Evolutionary conservation across 257 asterid genomes (phyloP), one percentile per base, ranked within the genome.

Genomic region (Petrea volubilis): DNA sequence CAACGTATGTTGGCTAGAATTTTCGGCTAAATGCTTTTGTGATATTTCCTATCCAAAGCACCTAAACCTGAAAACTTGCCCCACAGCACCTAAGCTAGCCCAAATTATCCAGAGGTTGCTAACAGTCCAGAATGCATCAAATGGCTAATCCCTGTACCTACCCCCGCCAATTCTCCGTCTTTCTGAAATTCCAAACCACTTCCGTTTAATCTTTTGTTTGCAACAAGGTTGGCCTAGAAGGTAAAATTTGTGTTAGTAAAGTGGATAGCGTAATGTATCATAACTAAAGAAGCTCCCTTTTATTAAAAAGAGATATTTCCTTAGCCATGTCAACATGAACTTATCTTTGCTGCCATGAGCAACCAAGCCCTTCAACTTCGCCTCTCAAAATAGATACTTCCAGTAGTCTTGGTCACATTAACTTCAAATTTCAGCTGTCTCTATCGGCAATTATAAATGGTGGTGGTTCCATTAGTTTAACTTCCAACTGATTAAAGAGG

Each of bases 51-150:
- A 47, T 17, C 24, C 55, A n/a, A 47, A 47, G 55, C 10, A n/a
- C n/a, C n/a, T 44, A 47, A 17, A 47, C 55, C 17, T 47, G 55
- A 17, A 18, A 17, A 47, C 24, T 2, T n/a, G 7, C 55, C 49
- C 23, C 53, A 47, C n/a, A 58, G 41, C 15, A 58, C 64, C 64
- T 58, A 17, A 47, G 53, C 53, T 47, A 47, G 51, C 51, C 55
- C 23, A 47, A 47, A 4, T n/a, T 47, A 14, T 47, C 53, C 53
- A 47, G 53, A 47, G 53, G n/a, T 15, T 47, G 23, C 53, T 47
- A 47, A 15, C 7, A 47, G 24, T 47, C 53, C 53, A 15, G 49
- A 47, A n/a, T 47, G 53, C 53, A 47, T 47, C 53, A 15, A 31
- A 12, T 28, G 41, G 64, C 64, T 33, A 58, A 58, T 15, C 34